Conservation (phyloP, 139 green algal genomes). For the Micractinium conductrix region DNA sequence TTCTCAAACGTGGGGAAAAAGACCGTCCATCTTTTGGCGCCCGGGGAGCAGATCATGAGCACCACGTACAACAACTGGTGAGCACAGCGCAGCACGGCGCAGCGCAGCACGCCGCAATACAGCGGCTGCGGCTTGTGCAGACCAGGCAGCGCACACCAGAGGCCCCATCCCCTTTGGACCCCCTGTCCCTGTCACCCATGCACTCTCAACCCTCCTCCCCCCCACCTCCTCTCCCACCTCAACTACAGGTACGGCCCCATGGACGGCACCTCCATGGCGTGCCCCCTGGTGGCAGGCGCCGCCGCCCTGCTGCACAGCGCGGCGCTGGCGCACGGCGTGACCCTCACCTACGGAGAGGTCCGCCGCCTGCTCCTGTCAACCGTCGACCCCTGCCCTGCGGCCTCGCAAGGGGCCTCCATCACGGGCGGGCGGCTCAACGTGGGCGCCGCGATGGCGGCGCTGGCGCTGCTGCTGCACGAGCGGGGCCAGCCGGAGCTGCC, state of each 20-base stretch:
- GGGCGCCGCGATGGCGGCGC: slow-evolving; percentile 12
- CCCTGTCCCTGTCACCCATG: too few species aligned
- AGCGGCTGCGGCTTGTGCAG: too few species aligned
- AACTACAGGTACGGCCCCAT: slow-evolving; percentile 15
- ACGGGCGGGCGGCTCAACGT: slow-evolving; percentile 22
- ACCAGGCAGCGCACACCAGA: too few species aligned
- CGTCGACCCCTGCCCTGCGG: neutral
- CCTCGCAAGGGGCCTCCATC: neutral
- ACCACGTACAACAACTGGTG: slow-evolving; percentile 24
- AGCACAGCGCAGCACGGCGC: too few species aligned
- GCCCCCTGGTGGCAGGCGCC: slow-evolving; percentile 16
- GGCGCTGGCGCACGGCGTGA: neutral
- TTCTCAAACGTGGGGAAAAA: slow-evolving; percentile 37
- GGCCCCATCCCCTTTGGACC: too few species aligned
- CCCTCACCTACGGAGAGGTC: neutral
- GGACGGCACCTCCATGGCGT: slow-evolving; percentile 32
- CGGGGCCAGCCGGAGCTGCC: neutral
- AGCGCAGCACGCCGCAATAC: too few species aligned
- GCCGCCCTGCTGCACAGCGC: slow-evolving; percentile 20
- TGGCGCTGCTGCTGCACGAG: slow-evolving; percentile 7
- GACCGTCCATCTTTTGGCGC: slow-evolving; percentile 15
- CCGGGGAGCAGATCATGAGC: slow-evolving; percentile 13
- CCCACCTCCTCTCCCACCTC: neutral
- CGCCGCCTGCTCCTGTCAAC: slow-evolving; percentile 4
- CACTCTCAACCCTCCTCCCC: neutral